Conservation (phyloP, 352 stramenopile genomes). For the Pythium phragmitis region DNA sequence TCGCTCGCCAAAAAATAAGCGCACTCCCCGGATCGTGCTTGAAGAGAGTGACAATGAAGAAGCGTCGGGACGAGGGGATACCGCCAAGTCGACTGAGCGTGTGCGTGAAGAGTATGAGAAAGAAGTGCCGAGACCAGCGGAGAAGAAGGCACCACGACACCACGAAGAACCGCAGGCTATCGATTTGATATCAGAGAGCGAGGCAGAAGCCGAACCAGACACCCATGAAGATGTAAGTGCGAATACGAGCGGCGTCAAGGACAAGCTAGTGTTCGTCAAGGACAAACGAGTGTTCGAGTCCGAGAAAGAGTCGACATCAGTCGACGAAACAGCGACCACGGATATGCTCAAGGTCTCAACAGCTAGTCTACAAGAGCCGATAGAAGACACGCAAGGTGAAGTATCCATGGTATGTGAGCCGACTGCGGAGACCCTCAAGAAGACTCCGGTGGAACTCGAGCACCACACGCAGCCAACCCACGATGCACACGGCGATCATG, state of each 20-base stretch:
- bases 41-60: background rate
- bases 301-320: background rate
- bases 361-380: conserved; percentile 3
- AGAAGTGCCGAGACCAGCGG: background rate
- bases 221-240: background rate
- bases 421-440: background rate
- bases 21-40: background rate
- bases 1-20: background rate
- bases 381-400: background rate
- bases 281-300: background rate
- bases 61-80: no score
- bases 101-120: background rate
- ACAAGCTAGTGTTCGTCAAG: background rate
- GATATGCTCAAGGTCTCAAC: conserved; percentile 11
- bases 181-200: conserved; percentile 17
- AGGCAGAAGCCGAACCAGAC: background rate
- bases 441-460: background rate
- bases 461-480: background rate
- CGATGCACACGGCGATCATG: conserved; percentile 7
- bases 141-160: background rate
- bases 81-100: no score
- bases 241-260: background rate
- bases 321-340: background rate
- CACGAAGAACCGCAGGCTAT: conserved; percentile 8
- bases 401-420: background rate